Percentiles rank a stretch among this genome's conserved stretches.
These are phyloP conservation scores for Adansonia madagascariensis DNA, from an alignment of 441 rosid genomes.

Conservation along the genomic window DNA sequence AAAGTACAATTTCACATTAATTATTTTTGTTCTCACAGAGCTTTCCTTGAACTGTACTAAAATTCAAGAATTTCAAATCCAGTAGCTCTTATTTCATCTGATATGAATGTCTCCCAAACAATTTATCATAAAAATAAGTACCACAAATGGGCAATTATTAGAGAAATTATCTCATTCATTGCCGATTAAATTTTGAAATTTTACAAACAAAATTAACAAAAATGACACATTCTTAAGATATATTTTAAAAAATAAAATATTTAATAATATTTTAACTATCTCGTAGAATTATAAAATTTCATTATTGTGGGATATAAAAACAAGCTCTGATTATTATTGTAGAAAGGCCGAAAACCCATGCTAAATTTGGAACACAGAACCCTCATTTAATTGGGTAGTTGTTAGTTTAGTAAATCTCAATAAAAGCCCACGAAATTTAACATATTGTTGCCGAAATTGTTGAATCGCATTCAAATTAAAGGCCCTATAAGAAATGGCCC, in stretches of 20 bases:
- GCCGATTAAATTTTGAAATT: no score
- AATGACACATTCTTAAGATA: no score
- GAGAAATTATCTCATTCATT: no score
- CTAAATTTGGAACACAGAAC: background rate
- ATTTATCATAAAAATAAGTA: no score
- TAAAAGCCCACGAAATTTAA: background rate
- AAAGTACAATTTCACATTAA: background rate
- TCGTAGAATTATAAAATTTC: no score
- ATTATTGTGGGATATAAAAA: no score
- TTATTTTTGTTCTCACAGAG: background rate
- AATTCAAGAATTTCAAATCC: no score
- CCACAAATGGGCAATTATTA: no score
- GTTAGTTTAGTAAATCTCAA: background rate
- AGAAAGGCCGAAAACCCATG: background rate
- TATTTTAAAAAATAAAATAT: no score
- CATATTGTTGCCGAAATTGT: background rate
- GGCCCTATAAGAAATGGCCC: background rate
- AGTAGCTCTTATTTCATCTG: background rate
- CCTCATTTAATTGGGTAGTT: slow-evolving; percentile 33
- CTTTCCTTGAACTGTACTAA: background rate
- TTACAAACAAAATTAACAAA: no score
- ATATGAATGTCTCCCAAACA: background rate
- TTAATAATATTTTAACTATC: no score
- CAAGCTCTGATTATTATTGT: background rate
- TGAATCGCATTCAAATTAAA: background rate